Evolutionary conservation across 176 grass and related monocot genomes (phyloP), one percentile per base, ranked within the genome.

Genomic region (Cymbopogon citratus): DNA sequence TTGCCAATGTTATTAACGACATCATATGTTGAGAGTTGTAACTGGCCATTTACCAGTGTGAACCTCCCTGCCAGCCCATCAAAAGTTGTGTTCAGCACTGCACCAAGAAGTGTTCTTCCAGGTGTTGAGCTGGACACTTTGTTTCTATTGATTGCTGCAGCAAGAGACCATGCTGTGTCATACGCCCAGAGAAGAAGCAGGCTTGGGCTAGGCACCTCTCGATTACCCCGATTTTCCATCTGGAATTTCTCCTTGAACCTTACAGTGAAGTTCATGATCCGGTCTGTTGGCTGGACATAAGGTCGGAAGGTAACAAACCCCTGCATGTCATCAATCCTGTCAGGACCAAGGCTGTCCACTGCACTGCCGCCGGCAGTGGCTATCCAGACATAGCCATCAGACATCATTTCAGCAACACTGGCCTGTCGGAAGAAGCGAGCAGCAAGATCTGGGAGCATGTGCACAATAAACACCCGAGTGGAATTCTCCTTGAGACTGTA

Each of bases 371-470:
- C 33, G 9, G 67, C 40, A 2, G 76, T 51, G 66, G 75, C 81
- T 23, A 90, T 87, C 91, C 91, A 93, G 34, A 85, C 88, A 43
- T 87, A 93, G 12, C 85, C 91, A 27, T 84, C 75, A 14, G 77
- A 80, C 85, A 93, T 90, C 85, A 88, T 82, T 31, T 73, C 68
- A 11, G 75, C 81, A 2, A 27, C 5, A 36, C n/a, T 56, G 12
- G 81, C 91, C 25, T 68, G 33, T 7, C 6, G 43, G 46, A 93
- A 90, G 21, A 93, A 23, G 0, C 74, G 77, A 25, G 61, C 39
- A 35, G 75, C 87, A 26, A 91, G 81, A 54, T 23, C 1, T 23
- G 84, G 48, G 10, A 39, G 46, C 71, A 87, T 85, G 64, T 91
- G 87, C 26, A 94, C 81, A 59, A 91, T 36, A 57, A 94, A 89